Evolutionary conservation across 2,329 filamentous ascomycete species (phyloP).

Genomic region (Monilinia fructicola): DNA sequence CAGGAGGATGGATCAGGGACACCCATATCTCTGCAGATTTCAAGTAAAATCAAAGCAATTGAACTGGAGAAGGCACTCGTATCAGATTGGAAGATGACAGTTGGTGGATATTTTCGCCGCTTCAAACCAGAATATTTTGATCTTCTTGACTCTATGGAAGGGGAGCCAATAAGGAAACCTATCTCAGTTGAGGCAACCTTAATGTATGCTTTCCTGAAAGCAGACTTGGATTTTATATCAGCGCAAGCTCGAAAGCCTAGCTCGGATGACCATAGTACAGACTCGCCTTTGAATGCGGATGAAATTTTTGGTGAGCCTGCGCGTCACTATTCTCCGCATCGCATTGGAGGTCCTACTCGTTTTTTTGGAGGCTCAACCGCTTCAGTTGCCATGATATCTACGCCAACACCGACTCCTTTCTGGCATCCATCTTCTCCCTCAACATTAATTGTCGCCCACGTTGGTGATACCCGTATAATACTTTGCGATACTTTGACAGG

Average conservation of each 20-base stretch:
- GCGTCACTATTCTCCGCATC: constrained; percentile 53
- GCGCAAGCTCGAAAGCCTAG: constrained; percentile 84
- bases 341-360: constrained; percentile 71
- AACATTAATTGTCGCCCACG: constrained; percentile 82
- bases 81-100: constrained; percentile 73
- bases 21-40: constrained; percentile 41
- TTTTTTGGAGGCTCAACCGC: constrained; percentile 95
- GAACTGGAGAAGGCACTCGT: constrained; percentile 71
- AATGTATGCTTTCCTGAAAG: constrained; percentile 88
- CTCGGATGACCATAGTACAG: constrained; percentile 67
- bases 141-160: constrained; percentile 41
- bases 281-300: constrained; percentile 78
- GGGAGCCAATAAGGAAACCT: constrained; percentile 39
- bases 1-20: constrained; percentile 48
- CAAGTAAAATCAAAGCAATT: constrained; percentile 58
- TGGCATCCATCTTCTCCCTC: constrained; percentile 89
- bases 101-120: constrained; percentile 91
- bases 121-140: constrained; percentile 81
- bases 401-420: constrained; percentile 85
- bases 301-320: constrained; percentile 73
- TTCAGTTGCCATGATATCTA: constrained; percentile 86
- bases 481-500: constrained; percentile 86
- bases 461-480: constrained; percentile 88
- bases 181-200: constrained; percentile 74
- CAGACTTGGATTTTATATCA: constrained; percentile 90